phyloP scores from a whole-genome alignment of 768 basidiomycete species.

The Cystoderma amianthinum region DNA sequence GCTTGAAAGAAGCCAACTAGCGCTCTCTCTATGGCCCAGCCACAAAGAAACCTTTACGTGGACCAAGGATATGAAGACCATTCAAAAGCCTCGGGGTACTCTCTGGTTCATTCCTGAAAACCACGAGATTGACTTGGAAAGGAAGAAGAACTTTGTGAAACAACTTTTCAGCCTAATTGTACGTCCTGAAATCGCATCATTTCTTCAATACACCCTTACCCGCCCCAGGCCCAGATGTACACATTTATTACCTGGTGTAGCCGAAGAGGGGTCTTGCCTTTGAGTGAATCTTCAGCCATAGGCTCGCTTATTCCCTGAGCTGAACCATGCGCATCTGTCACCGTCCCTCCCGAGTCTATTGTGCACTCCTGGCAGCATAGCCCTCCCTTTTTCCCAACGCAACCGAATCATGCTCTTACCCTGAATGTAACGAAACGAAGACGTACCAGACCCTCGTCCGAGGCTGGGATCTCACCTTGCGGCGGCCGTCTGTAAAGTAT shows the following conservation, averaged over 20 bases:
- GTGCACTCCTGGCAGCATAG: neutral
- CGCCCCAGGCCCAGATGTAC: neutral
- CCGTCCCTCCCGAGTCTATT: neutral
- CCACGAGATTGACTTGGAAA: no score
- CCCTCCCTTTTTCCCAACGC: neutral
- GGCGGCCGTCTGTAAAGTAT: slow-evolving; percentile 6
- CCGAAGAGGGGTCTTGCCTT: neutral
- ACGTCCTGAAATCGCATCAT: no score
- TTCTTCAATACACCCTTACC: neutral
- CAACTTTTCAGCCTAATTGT: no score
- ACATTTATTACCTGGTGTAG: neutral
- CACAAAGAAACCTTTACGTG: no score
- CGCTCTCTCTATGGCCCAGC: no score
- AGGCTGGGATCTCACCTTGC: neutral
- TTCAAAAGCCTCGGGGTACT: no score
- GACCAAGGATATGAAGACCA: no score
- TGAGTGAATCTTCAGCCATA: neutral
- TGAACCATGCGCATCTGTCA: neutral
- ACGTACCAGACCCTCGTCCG: neutral
- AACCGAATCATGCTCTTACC: neutral
- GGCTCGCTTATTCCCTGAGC: neutral
- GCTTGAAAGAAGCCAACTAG: no score
- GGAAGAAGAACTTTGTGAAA: no score
- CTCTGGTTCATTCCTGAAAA: no score
- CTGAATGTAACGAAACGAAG: neutral